These are phyloP conservation scores for Carex kokanica DNA, from an alignment of 176 grass and related monocot species.

Conservation along the genomic window DNA sequence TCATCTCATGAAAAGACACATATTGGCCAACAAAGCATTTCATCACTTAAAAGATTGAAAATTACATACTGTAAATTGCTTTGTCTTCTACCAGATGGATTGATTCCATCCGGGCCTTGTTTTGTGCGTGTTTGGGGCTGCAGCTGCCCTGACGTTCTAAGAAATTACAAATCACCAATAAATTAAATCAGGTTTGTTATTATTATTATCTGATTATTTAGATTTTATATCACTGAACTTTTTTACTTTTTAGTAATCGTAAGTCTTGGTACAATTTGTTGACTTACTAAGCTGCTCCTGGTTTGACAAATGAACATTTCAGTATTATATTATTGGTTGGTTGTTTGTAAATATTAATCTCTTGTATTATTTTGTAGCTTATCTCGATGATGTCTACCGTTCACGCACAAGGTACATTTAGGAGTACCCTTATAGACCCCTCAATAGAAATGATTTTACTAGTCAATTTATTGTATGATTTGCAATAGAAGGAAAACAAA, in stretches of 20 bases:
- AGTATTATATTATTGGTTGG: not conserved
- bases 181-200: no score
- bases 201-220: not conserved
- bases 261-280: not conserved
- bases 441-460: not conserved
- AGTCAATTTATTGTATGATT: not conserved
- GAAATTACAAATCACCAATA: no score
- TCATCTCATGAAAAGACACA: no score
- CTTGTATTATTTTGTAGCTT: not conserved
- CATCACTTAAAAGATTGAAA: no score
- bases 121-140: no score
- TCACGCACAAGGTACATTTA: not conserved
- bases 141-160: no score
- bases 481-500: not conserved
- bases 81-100: no score
- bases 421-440: no score
- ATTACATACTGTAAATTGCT: no score
- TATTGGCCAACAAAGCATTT: no score
- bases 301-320: not conserved
- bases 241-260: not conserved
- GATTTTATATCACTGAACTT: not conserved
- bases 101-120: no score
- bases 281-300: not conserved
- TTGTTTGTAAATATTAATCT: not conserved
- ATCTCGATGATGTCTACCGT: not conserved